Evolutionary conservation across 768 basidiomycete species (phyloP).

Genomic region (Bullera alba): DNA sequence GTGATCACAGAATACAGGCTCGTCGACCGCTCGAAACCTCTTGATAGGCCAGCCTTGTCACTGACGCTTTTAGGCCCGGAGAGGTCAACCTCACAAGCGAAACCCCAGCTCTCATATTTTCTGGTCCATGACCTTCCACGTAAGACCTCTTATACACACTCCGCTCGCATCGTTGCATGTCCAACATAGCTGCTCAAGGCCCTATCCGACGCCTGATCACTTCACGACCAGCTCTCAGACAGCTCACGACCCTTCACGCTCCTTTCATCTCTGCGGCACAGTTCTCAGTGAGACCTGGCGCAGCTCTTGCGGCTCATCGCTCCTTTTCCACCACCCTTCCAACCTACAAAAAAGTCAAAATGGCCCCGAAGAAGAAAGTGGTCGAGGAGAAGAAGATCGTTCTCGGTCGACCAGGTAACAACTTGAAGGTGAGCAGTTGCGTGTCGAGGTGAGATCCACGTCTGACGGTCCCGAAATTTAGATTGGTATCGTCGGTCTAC

Average conservation of each 20-base stretch:
- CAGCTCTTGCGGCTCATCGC: no score
- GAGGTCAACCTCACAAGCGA: no score
- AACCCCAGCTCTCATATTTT: no score
- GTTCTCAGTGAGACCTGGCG: no score
- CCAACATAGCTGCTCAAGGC: background rate
- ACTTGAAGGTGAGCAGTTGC: constrained; percentile 54
- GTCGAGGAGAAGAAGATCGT: constrained; percentile 72
- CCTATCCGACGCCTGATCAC: background rate
- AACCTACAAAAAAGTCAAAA: constrained; percentile 49
- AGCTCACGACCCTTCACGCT: background rate
- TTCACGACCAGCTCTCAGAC: background rate
- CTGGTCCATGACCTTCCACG: no score
- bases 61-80: no score
- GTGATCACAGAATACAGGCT: no score
- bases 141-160: no score
- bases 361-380: constrained; percentile 85
- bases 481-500: constrained; percentile 95
- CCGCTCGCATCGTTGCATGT: background rate
- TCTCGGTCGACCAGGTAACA: constrained; percentile 88
- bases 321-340: constrained; percentile 5
- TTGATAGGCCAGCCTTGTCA: no score
- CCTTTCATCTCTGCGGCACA: background rate
- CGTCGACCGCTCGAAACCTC: no score
- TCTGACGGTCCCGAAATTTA: constrained; percentile 46
- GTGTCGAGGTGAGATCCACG: background rate